Evolutionary conservation across 129 eudicot genomes (phyloP).

Genomic region (Oenanthe sinensis): DNA sequence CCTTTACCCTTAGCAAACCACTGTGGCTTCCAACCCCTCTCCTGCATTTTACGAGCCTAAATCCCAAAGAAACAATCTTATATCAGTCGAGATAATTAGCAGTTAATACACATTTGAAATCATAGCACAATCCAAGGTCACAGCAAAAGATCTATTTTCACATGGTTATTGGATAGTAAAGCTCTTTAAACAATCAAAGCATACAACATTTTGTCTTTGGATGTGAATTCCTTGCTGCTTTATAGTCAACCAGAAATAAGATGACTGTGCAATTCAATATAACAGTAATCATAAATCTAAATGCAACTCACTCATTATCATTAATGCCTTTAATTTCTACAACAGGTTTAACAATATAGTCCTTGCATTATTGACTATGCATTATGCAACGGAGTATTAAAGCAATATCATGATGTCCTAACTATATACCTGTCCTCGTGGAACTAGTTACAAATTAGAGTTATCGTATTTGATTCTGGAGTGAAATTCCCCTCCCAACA

Average conservation of each 20-base stretch:
- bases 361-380: background rate
- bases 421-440: no score
- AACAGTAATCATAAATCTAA: background rate
- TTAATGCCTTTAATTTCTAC: background rate
- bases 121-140: background rate
- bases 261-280: background rate
- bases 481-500: background rate
- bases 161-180: background rate
- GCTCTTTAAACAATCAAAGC: background rate
- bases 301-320: background rate
- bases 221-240: background rate
- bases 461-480: no score
- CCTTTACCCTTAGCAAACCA: constrained; percentile 82
- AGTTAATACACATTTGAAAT: background rate
- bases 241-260: background rate
- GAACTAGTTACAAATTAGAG: no score
- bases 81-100: background rate
- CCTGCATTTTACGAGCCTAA: constrained; percentile 96
- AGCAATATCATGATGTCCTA: background rate
- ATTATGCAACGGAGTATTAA: background rate
- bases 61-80: background rate
- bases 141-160: background rate
- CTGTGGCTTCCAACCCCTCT: constrained; percentile 88
- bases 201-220: background rate
- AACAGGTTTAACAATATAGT: background rate